Conservation (phyloP, 805 yeast genomes). For the Candida rishiriensis region DNA sequence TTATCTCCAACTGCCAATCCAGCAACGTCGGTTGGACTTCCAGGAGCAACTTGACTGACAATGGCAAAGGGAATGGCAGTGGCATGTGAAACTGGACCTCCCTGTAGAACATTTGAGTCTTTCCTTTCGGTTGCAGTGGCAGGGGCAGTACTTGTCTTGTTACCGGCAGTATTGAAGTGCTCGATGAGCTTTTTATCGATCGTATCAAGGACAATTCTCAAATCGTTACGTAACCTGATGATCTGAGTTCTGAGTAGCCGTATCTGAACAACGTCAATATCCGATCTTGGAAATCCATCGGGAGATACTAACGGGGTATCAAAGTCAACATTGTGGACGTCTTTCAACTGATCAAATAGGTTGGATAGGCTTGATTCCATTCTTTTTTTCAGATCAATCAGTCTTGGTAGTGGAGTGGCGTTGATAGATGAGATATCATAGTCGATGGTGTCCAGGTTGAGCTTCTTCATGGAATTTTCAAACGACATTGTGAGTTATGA, state of each 20-base stretch:
- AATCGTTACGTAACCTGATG: constrained; percentile 68
- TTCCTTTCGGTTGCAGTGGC: neutral
- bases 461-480: constrained; percentile 18
- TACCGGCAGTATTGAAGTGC: constrained; percentile 23
- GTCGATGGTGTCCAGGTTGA: constrained; percentile 15
- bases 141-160: neutral
- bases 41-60: constrained; percentile 43
- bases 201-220: constrained; percentile 40
- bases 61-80: constrained; percentile 48
- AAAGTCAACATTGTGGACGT: constrained; percentile 41
- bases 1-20: constrained; percentile 53
- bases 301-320: constrained; percentile 54
- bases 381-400: constrained; percentile 30
- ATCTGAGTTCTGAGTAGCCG: constrained; percentile 60
- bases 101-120: neutral
- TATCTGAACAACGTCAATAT: constrained; percentile 72
- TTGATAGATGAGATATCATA: constrained; percentile 12
- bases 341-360: constrained; percentile 39
- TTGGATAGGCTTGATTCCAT: constrained; percentile 39
- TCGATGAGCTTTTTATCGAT: constrained; percentile 44
- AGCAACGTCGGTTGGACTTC: constrained; percentile 53
- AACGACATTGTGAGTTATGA: constrained; percentile 21
- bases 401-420: constrained; percentile 15
- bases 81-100: too few relatives aligned
- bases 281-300: constrained; percentile 86